Evolutionary conservation across 129 eudicot genomes (phyloP), one percentile per base, ranked within the genome.

Genomic region (Silybum marianum): DNA sequence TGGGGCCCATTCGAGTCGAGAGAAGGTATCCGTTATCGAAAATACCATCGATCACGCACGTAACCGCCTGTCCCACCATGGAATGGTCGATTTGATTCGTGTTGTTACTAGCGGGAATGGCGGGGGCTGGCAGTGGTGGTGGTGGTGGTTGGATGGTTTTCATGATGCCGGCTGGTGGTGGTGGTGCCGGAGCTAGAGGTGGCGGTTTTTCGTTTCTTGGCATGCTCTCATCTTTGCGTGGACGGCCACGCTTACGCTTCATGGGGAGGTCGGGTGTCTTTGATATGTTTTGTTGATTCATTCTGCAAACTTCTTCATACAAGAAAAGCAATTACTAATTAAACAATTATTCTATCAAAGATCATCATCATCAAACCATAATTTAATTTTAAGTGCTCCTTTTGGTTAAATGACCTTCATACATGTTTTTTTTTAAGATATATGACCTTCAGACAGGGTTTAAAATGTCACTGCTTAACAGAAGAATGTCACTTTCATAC

Each of bases 181-280:
- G 80, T 32, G 80, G 30, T 18, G 78, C 74, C 70, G 72, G 79
- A 13, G 60, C 72, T 25, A 76, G 21, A 3, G 42, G 9, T 8
- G 73, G 42, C 46, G 76, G 63, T 77, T 70, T 85, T 68, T 54
- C 87, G 9, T 65, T 81, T 81, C 82, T 83, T 10, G 58, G 79
- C 66, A 81, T 24, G 72, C 67, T 88, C 7, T 84, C 96, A 62
- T 93, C 98, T 75, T 94, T 94, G 1, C 97, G 91, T 13, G 98
- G 98, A 19, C 95, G 93, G n/a, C 98, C 98, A 68, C 97, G 97
- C 79, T 82, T 94, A 66, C 98, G 92, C 90, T 94, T 94, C 58
- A 84, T 87, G 1, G 90, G 95, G 48, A 82, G 76, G 6, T 86
- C 85, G 19, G 88, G 75, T 71, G 78, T 26, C 44, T 78, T 78